phyloP scores from a whole-genome alignment of 768 basidiomycete genomes.

The Phaeotremella fagi region DNA sequence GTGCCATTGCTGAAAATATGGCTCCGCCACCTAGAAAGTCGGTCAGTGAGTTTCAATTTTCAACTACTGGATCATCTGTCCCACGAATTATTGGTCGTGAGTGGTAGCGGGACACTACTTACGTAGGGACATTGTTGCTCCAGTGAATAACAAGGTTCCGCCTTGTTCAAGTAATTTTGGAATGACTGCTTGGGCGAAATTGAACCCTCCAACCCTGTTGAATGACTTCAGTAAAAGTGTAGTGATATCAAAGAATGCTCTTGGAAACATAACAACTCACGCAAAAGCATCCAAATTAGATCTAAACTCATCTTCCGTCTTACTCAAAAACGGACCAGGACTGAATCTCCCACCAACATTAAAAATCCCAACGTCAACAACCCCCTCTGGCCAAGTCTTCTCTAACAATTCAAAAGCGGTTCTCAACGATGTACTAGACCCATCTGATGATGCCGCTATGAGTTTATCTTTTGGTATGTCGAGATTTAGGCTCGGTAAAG shows the following conservation, averaged over 20 bases:
- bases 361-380: slow-evolving; percentile 38
- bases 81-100: no score
- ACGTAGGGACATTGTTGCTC: slow-evolving; percentile 39
- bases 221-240: background rate
- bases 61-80: no score
- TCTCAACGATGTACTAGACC: slow-evolving; percentile 18
- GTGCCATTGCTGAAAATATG: slow-evolving; percentile 27
- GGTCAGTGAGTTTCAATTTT: no score
- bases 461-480: slow-evolving; percentile 19
- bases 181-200: slow-evolving; percentile 33
- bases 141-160: slow-evolving; percentile 40
- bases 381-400: slow-evolving; percentile 30
- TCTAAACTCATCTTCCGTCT: slow-evolving; percentile 24
- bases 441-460: slow-evolving; percentile 26
- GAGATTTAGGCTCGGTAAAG: slow-evolving; percentile 21
- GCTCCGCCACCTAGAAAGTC: slow-evolving; percentile 8
- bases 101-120: no score
- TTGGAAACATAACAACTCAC: slow-evolving; percentile 25
- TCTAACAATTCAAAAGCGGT: slow-evolving; percentile 28
- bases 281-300: slow-evolving; percentile 22
- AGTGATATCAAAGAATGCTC: no score
- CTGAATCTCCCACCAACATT: slow-evolving; percentile 28
- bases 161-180: slow-evolving; percentile 15
- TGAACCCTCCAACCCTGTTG: slow-evolving; percentile 32
- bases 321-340: slow-evolving; percentile 33